Evolutionary conservation across 306 rosid genomes (phyloP).

Genomic region (Albizia julibrissin): DNA sequence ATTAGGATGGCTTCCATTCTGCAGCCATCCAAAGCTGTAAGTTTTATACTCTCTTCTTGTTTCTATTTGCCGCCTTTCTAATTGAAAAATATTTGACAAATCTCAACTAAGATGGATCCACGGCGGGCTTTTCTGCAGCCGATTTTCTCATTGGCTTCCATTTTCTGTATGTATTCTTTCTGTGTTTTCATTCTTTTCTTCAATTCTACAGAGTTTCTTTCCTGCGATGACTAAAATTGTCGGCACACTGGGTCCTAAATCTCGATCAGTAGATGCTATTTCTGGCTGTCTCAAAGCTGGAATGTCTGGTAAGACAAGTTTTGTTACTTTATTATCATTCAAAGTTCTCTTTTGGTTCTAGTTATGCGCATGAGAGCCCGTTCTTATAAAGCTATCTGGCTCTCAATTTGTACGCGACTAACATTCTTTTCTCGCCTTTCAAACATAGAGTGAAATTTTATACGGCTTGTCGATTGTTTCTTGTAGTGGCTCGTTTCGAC

Average conservation of each 20-base stretch:
- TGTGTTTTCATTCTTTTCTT: not conserved
- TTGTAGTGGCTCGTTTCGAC: constrained; percentile 93
- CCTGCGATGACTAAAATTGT: constrained; percentile 99
- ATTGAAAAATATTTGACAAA: not conserved
- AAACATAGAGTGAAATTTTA: not conserved
- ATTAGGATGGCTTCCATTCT: constrained; percentile 93
- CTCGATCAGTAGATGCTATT: constrained; percentile 74
- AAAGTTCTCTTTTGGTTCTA: not conserved
- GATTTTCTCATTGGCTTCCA: not conserved
- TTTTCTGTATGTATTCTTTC: not conserved
- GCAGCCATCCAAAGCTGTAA: constrained; percentile 80
- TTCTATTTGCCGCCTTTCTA: not conserved
- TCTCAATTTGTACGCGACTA: not conserved
- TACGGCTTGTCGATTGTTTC: constrained; percentile 24
- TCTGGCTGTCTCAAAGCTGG: constrained; percentile 87
- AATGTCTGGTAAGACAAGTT: constrained; percentile 71
- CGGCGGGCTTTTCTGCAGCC: not conserved
- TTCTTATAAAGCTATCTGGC: not conserved
- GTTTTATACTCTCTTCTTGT: constrained; percentile 12
- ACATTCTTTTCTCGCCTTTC: not conserved
- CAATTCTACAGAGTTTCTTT: constrained; percentile 63
- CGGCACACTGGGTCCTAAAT: constrained; percentile 92
- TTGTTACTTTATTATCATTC: not conserved
- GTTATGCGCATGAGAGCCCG: not conserved
- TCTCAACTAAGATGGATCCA: constrained; percentile 9